phyloP scores from a whole-genome alignment of 2,329 filamentous ascomycete genomes.

The Aureobasidium sp. region DNA sequence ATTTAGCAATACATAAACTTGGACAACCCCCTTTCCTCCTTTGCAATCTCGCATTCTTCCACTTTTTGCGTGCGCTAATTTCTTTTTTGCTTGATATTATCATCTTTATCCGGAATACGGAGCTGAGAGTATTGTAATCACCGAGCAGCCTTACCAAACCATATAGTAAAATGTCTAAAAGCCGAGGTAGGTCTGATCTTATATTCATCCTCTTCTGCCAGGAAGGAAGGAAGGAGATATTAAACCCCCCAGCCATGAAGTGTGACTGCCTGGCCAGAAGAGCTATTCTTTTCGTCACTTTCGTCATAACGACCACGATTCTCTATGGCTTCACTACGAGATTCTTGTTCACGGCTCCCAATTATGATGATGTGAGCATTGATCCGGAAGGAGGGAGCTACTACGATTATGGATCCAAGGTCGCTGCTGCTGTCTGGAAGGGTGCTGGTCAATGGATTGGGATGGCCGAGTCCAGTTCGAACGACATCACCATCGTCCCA shows the following conservation, averaged over 20 bases:
- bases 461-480: neutral
- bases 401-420: constrained; percentile 1
- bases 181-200: neutral
- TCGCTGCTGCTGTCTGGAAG: constrained; percentile 2
- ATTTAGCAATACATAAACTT: neutral
- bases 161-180: neutral
- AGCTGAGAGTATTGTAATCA: neutral
- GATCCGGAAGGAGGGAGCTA: constrained; percentile 2
- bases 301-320: neutral
- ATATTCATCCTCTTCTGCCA: neutral
- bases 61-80: neutral
- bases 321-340: neutral
- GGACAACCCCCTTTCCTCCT: neutral
- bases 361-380: neutral
- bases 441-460: neutral
- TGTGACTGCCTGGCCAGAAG: neutral
- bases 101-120: neutral
- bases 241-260: neutral
- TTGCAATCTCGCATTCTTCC: constrained; percentile 8
- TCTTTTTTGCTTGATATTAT: neutral
- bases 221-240: neutral
- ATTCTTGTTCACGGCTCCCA: neutral
- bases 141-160: neutral
- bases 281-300: neutral
- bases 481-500: too few species aligned